Evolutionary conservation across 2,329 filamentous ascomycete genomes (phyloP), one percentile per base, ranked within the genome.

Genomic region (Magnaporthiopsis poae): DNA sequence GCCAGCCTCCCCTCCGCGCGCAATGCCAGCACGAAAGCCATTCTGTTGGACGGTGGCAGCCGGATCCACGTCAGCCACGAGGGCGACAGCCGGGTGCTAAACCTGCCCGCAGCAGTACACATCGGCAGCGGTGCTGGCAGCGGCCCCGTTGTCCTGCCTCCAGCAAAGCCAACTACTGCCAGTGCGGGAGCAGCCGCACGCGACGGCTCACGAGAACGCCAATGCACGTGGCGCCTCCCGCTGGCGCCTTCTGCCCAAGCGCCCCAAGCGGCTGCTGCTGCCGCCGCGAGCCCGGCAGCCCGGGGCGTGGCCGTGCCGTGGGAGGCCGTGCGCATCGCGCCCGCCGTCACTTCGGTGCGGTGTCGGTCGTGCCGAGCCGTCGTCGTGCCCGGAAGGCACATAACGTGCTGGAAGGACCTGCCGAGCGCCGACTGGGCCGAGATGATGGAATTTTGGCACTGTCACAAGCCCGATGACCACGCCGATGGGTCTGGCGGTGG

Each of bases 381-480:
- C 1, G 68, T 86, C 25, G 76, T 86, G 15, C 60, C 71, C 0
- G 66, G 71, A 3, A 77, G 74, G 9, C 71, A 65, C 3, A 79
- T 86, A 9, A 78, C 76, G 59, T 76, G 78, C 56, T 99, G 95
- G 94, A 96, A 94, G 77, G 92, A 99, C 73, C 80, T 99, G 25
- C 95, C 95, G 0, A 96, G 92, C 73, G 92, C 96, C 72, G 94
- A 96, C 73, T 99, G 95, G 95, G 96, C 95, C 0, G 95, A 99
- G 79, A 96, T 99, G 93, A 99, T 99, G 95, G 96, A 99, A 76
- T 96, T 99, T 71, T 99, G 95, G 95, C 96, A 99, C 77, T 99
- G 95, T 73, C 95, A 99, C 77, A 98, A 98, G 77, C 95, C 96
- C 1, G 77, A 81, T 59, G 64, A 65, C 36, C 39, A 64, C 25